Percentiles rank a stretch among this genome's conserved stretches.
Evolutionary conservation across 306 rosid species (phyloP).

Genomic region (Boehmeria nivea): DNA sequence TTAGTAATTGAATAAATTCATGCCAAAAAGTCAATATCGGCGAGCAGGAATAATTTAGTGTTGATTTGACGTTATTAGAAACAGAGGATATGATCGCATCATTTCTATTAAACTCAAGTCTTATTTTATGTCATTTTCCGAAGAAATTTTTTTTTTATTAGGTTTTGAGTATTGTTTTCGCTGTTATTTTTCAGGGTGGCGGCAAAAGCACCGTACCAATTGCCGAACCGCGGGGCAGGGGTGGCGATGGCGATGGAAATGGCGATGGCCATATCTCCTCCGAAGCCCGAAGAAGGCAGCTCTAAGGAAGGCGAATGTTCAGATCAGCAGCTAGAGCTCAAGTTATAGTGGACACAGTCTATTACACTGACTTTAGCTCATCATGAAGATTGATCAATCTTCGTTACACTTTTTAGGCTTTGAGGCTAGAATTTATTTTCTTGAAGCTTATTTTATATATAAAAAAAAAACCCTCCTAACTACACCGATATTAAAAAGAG

Average conservation of each 20-base stretch:
- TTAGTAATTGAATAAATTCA: too few species aligned
- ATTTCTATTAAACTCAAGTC: too few species aligned
- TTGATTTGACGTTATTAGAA: too few species aligned
- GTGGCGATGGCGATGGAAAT: not conserved
- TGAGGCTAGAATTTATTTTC: not conserved
- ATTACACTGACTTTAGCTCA: not conserved
- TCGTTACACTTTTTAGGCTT: not conserved
- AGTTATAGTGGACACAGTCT: too few species aligned
- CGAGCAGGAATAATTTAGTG: too few species aligned
- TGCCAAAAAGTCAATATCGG: too few species aligned
- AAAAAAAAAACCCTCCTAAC: too few species aligned
- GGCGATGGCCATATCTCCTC: too few species aligned
- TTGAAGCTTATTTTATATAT: too few species aligned
- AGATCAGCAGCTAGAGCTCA: conserved; percentile 10
- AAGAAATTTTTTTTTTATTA: not conserved
- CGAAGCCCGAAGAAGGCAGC: conserved; percentile 31
- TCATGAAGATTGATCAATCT: not conserved
- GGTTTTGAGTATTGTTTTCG: not conserved
- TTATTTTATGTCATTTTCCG: too few species aligned
- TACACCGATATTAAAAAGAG: too few species aligned
- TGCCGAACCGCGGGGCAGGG: conserved; percentile 22
- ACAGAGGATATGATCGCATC: too few species aligned
- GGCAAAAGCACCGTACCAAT: conserved; percentile 65
- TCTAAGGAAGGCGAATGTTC: conserved; percentile 8
- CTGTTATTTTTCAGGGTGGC: conserved; percentile 41